Percentiles rank a stretch among this genome's conserved stretches.
These are phyloP conservation scores for Microbotryum saponariae DNA, from an alignment of 1,284 basidiomycete genomes.

Conservation along the genomic window DNA sequence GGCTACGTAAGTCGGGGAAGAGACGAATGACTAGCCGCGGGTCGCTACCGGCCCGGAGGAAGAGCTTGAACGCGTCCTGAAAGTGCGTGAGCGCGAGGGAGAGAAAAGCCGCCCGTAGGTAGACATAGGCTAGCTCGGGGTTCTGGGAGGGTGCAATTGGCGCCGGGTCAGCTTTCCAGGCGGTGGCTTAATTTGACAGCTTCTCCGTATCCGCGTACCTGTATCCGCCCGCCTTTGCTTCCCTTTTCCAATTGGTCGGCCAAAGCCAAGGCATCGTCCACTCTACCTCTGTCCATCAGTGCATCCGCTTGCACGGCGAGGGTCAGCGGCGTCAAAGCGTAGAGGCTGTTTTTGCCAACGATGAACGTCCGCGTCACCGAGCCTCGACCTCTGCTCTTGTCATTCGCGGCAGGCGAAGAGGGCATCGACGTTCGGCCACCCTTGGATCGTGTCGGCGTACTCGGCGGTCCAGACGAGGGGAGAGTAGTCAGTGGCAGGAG, in stretches of 20 bases:
- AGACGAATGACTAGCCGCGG: conserved; percentile 66
- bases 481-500: conserved; percentile 39
- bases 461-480: conserved; percentile 35
- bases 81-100: conserved; percentile 64
- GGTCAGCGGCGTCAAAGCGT: conserved; percentile 62
- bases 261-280: conserved; percentile 57
- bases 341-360: conserved; percentile 54
- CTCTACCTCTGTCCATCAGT: conserved; percentile 55
- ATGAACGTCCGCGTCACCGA: conserved; percentile 49
- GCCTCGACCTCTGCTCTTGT: conserved; percentile 35
- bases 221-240: conserved; percentile 49
- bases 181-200: too few species aligned
- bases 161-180: too few species aligned
- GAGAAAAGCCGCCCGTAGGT: conserved; percentile 66
- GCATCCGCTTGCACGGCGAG: conserved; percentile 64
- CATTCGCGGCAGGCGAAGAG: conserved; percentile 9
- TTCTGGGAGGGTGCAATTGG: conserved; percentile 41
- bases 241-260: conserved; percentile 53
- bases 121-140: conserved; percentile 63
- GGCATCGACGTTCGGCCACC: conserved; percentile 4
- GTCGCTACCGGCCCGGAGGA: conserved; percentile 63
- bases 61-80: conserved; percentile 63
- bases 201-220: conserved; percentile 15
- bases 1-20: conserved; percentile 60
- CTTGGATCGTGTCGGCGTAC: conserved; percentile 12